Evolutionary conservation across 1,284 basidiomycete species (phyloP), one percentile per base, ranked within the genome.

Genomic region (Cutaneotrichosporon cyanovorans): DNA sequence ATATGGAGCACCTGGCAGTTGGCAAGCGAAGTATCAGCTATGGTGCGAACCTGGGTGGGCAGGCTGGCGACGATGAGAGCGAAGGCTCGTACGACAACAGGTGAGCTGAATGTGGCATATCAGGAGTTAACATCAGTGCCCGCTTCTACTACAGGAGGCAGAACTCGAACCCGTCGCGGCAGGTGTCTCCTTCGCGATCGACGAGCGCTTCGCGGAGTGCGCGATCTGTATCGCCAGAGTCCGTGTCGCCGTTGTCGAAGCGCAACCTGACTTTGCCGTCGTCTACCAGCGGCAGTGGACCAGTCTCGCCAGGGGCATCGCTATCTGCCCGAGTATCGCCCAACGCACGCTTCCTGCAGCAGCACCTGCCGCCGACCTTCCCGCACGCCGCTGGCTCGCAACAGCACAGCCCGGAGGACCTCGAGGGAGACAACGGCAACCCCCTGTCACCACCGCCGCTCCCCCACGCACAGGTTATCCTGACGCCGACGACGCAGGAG

Each of bases 401-500:
- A 25, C 41, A 43, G 15, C 33, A 23, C 5, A 44, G 42, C 15
- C 47, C 37, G 16, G 40, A n/a, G n/a, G n/a, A 32, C 12, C 28
- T 5, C 5, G 42, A 44, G 3, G n/a, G n/a, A n/a, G n/a, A n/a
- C n/a, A n/a, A n/a, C n/a, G n/a, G n/a, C n/a, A n/a, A n/a, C n/a
- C n/a, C n/a, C 31, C 28, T 45, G 35, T 8, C 30, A 15, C 18
- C 37, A 11, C 25, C 39, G 3, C 7, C 45, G 8, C 12, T 44
- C n/a, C 46, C 36, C 1, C 50, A 48, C 3, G 46, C 57, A 2
- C 61, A 66, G 46, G 68, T 73, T 28, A 65, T 73, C n/a, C 60
- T 73, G 10, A 73, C 72, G 4, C 72, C 72, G 15, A 73, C 72
- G 5, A 73, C 72, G 0, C 66, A 72, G 38, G 70, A 71, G 45